phyloP scores from a whole-genome alignment of 345 rosid species.

The Zanthoxylum bungeanum region DNA sequence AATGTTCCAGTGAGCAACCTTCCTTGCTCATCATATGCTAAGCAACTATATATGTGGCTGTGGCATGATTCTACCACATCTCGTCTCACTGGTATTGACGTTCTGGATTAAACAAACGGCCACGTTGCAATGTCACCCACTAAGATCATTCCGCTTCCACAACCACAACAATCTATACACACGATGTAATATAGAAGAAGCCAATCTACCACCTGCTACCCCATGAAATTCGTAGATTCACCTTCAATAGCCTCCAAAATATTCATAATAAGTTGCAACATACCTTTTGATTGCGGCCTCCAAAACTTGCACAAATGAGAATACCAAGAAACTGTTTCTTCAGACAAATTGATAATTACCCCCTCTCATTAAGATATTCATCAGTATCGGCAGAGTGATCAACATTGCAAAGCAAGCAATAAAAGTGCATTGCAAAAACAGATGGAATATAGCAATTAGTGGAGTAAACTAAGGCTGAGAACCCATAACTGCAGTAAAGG shows the following conservation, averaged over 20 bases:
- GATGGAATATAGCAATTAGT: background rate
- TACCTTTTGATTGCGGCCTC: slow-evolving; percentile 2
- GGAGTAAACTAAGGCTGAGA: background rate
- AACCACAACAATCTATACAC: too few relatives aligned
- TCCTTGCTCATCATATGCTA: background rate
- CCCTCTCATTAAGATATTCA: slow-evolving; percentile 4
- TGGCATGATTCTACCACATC: background rate
- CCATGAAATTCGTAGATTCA: background rate
- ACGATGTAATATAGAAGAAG: background rate
- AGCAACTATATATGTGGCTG: too few relatives aligned
- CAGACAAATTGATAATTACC: background rate
- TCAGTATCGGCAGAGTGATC: background rate
- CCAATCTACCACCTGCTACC: slow-evolving; percentile 15
- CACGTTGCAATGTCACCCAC: background rate
- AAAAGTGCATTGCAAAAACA: slow-evolving; percentile 2
- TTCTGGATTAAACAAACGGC: background rate
- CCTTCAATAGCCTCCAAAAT: background rate
- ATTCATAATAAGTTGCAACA: background rate
- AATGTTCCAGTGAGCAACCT: background rate
- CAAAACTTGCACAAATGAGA: slow-evolving; percentile 2
- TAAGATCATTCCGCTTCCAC: too few relatives aligned
- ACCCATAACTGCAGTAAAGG: background rate
- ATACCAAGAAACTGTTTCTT: slow-evolving; percentile 6
- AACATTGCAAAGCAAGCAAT: background rate
- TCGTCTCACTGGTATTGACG: background rate